phyloP scores from a whole-genome alignment of 2,329 filamentous ascomycete genomes.

The Colletotrichum liaoningense region DNA sequence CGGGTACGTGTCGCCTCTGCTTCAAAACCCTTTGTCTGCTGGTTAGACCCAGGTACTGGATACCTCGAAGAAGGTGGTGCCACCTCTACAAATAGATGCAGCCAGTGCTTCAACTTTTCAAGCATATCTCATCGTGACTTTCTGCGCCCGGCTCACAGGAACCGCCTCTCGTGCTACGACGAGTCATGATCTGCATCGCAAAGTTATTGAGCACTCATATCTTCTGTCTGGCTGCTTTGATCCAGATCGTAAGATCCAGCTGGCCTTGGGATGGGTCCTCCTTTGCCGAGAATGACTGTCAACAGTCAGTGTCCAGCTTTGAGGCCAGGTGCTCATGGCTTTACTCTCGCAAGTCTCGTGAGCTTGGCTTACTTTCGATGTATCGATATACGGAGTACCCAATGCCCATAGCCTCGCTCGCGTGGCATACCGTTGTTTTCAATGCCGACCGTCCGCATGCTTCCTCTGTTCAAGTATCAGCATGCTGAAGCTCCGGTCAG shows the following conservation, averaged over 20 bases:
- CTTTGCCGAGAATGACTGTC: not conserved
- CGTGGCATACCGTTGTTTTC: not conserved
- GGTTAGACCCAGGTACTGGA: not conserved
- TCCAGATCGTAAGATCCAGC: not conserved
- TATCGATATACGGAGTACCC: not conserved
- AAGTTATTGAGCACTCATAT: constrained; percentile 2
- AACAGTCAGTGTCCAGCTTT: not conserved
- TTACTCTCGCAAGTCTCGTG: not conserved
- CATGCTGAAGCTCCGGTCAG: not conserved
- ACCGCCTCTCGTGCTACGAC: constrained; percentile 6
- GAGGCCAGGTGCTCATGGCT: not conserved
- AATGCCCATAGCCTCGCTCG: not conserved
- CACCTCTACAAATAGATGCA: constrained; percentile 13
- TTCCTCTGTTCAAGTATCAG: not conserved
- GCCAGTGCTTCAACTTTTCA: not conserved
- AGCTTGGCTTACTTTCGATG: not conserved
- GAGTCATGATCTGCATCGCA: constrained; percentile 33
- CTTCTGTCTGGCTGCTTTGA: not conserved
- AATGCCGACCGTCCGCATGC: not conserved
- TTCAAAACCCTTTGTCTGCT: not conserved
- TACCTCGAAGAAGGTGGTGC: not conserved
- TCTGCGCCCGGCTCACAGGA: not conserved
- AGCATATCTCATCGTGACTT: constrained; percentile 9
- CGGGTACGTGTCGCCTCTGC: not conserved
- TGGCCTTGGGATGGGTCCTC: not conserved